Base-by-base conservation (phyloP, 352 stramenopile genomes). In the Pythium myriotylum region DNA sequence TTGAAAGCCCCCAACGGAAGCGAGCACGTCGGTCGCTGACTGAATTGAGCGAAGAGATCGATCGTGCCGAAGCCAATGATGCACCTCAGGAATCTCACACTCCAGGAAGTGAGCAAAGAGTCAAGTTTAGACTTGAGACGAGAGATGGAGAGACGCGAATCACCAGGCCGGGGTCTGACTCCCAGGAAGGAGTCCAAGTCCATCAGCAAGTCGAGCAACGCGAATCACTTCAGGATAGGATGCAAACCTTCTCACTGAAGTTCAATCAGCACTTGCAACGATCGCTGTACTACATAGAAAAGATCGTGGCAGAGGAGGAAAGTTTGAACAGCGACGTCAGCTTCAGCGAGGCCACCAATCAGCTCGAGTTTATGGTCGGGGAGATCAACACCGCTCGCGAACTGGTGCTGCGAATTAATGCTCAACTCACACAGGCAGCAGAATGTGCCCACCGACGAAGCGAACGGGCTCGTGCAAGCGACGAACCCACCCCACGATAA, bases 221-320 rank as follows among this genome's bases (percentile, higher is more conserved):
- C 17, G 64, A 77, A 16, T 70, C 13, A 39, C 20, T 52, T 1
- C 68, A 84, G 19, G 79, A 89, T 17, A 78, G 79, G 32, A 65
- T 84, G 57, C 65, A 73, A 19, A 73, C 35, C 7, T 77, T 70
- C 17, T 76, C 72, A 4, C n/a, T 76, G n/a, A 91, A 91, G 51
- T 45, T 91, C 41, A 45, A 89, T 12, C 80, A 89, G 51, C 82
- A 93, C 62, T 41, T 93, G 29, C 65, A 68, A 20, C 72, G 81
- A 10, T 87, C 79, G 12, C 63, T 61, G 10, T 71, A 85, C 55
- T 91, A 91, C 40, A 67, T 81, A 24, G 79, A 91, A 48, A 91
- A 85, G 32, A 71, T 93, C 7, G 70, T 70, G 23, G 43, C 59
- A n/a, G 71, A 81, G 61, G 72, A 81, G 19, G 70, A 82, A 32